Base-by-base conservation (phyloP, 345 rosid genomes). In the Eucalyptus marginata region DNA sequence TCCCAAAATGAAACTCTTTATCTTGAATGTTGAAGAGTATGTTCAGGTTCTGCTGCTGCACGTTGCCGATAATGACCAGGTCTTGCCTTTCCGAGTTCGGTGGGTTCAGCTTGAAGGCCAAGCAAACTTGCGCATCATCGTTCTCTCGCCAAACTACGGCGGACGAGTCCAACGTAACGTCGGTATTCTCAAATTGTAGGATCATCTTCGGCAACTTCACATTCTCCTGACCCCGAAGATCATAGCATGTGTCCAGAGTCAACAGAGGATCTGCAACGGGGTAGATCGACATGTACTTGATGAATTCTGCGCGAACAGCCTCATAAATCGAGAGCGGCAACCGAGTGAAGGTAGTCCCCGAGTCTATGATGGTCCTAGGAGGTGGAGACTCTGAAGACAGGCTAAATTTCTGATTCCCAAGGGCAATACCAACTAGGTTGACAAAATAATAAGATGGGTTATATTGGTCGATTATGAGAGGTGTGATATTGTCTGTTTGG, bases 11-110 rank as follows among this genome's bases (percentile, higher is more conserved):
- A 9, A 93, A 87, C 49, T 52, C 89, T 11, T 17, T 11, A 1
- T 88, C 88, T 5, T 47, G 51, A 43, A 87, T 88, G 62, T 93
- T 86, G 49, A 71, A 88, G 29, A 91, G 86, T 29, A 91, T 62
- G 12, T 88, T 90, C 49, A 89, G 33, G 8, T 49, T 79, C 49
- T 89, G 66, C 24, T 92, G 92, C 59, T 90, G 93, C 62, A 88
- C 86, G 62, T 88, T 91, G 25, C 93, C 92, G 51, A 93, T 88
- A 27, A 93, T 93, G 62, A 62, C 68, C 87, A 50, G n/a, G 20
- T 76, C 22, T 47, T 7, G 15, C 7, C 44, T 89, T 52, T 89
- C 20, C 6, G 40, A 29, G 12, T 88, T 92, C 36, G 46, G 79
- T 18, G 40, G 33, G 18, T 88, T 92, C 24, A 40, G 79, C 25